Evolutionary conservation across 2,329 filamentous ascomycete genomes (phyloP), one percentile per base, ranked within the genome.

Genomic region (Claviceps sorghi): DNA sequence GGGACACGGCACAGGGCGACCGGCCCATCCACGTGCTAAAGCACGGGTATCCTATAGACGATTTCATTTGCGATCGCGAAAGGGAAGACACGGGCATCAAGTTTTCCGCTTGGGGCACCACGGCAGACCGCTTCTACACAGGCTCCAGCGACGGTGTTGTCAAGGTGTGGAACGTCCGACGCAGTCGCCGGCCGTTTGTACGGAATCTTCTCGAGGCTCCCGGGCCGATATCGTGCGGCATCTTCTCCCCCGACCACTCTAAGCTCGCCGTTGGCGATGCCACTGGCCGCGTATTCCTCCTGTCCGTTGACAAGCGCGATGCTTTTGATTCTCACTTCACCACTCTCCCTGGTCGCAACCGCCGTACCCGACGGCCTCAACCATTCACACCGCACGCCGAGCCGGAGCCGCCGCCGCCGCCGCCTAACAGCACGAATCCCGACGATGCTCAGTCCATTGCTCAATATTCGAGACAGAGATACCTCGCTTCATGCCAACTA

Each of bases 121-220:
- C 73, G 0, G 62, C 69, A 0, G 76, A 80, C 52, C 71, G 79
- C 0, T 72, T 84, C 44, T 84, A 83, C 57, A 83, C 79, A 0
- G 80, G 80, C 1, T 78, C 77, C 0, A 82, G 80, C 1, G 80
- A 84, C 55, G 80, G 80, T 1, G 69, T 76, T 0, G 70, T 84
- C 17, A 82, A 79, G 54, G 77, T 79, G 2, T 84, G 80, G 80
- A 78, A 83, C 55, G 65, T 83, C 9, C 73, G 76, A 10, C 68
- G 69, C 45, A 59, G 49, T 49, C 64, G 57, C 30, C 61, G 67
- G 50, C 75, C 70, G 0, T 70, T 77, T 45, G 68, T 83, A 5
- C 72, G 75, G 22, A 69, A 75, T 49, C 64, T 83, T 0, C 65
- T 83, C 1, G 70, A 76, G 54, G 73, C 75, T 1, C 69, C 76